A percentile compares a stretch with the other conserved stretches of the same genome.
Conservation (phyloP, 495 filamentous ascomycete genomes). For the Daldinia concentrica region DNA sequence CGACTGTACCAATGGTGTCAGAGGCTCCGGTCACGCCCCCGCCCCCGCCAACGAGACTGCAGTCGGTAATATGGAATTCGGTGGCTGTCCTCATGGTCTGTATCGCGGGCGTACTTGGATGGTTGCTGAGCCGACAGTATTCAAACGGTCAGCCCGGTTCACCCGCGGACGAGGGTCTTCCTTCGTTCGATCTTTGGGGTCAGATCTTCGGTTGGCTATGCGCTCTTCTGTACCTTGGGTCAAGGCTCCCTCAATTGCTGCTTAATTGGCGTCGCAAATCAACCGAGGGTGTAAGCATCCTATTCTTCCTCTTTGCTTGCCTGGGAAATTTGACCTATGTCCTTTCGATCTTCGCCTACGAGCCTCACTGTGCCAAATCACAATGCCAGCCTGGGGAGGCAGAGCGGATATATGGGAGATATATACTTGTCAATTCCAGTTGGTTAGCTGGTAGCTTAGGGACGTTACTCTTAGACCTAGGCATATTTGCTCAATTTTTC, state of each 20-base stretch:
- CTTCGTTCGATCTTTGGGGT: constrained; percentile 76
- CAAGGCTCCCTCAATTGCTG: constrained; percentile 85
- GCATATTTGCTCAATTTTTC: constrained; percentile 93
- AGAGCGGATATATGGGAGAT: constrained; percentile 69
- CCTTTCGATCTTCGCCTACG: constrained; percentile 87
- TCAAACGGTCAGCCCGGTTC: constrained; percentile 28
- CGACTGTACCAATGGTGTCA: constrained; percentile 74
- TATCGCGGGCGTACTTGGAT: constrained; percentile 81
- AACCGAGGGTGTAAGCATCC: constrained; percentile 87
- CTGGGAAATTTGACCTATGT: constrained; percentile 95
- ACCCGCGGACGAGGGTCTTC: constrained; percentile 40
- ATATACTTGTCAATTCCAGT: constrained; percentile 85
- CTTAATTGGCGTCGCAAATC: constrained; percentile 90
- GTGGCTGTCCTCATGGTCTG: constrained; percentile 80
- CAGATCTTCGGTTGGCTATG: constrained; percentile 89
- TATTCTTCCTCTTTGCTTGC: constrained; percentile 97
- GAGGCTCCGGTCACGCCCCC: constrained; percentile 46
- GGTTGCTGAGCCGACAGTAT: constrained; percentile 72
- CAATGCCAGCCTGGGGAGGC: constrained; percentile 66
- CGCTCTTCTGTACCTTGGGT: constrained; percentile 87
- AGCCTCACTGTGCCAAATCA: constrained; percentile 64
- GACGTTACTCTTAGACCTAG: constrained; percentile 81
- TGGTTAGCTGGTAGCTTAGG: constrained; percentile 93
- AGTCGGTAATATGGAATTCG: constrained; percentile 74
- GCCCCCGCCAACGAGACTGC: constrained; percentile 57